Base-by-base conservation (phyloP, 179 eudicot species). In the Heliamphora pulchella region DNA sequence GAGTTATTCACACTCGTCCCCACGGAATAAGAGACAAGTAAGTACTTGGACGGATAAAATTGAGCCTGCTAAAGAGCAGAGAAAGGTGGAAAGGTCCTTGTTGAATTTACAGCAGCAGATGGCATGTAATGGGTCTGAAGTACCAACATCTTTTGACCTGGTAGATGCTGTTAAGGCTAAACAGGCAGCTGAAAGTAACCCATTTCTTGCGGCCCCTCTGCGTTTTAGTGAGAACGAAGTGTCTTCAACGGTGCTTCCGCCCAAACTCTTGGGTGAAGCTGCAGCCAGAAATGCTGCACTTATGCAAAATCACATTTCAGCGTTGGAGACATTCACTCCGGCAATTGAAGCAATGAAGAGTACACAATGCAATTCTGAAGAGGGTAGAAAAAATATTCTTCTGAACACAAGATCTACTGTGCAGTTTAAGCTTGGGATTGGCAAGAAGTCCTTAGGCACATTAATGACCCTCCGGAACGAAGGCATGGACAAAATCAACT, bases 151-250 rank as follows among this genome's bases (percentile, higher is more conserved):
- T 78, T 54, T 57, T 54, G 85, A 85, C 62, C 78, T 63, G 2
- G 89, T 77, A 39, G 86, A 84, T 87, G 86, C 69, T 73, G 85
- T 71, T 7, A 82, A 67, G 62, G 87, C 62, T 50, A 81, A 82
- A 67, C 65, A 76, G 78, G 83, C 71, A 8, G 81, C 71, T 50
- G 86, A 80, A 6, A 72, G 71, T 73, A 90, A 91, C 83, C 94
- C 90, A 0, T 93, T 87, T 86, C 91, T 93, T 63, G 93, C 88
- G 8, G 87, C 88, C 3, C 96, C 97, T 44, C 76, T 89, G 58
- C 82, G 77, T 41, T 85, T 67, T 77, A 90, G 88, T 39, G 97
- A 93, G 75, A 91, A 86, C 82, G 87, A 85, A n/a, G 90, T 90
- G 39, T 84, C 91, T 15, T 48, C 77, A 0, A 81, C 87, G 69